Evolutionary conservation across 176 grass and related monocot genomes (phyloP).

Genomic region (Carex myosuroides): DNA sequence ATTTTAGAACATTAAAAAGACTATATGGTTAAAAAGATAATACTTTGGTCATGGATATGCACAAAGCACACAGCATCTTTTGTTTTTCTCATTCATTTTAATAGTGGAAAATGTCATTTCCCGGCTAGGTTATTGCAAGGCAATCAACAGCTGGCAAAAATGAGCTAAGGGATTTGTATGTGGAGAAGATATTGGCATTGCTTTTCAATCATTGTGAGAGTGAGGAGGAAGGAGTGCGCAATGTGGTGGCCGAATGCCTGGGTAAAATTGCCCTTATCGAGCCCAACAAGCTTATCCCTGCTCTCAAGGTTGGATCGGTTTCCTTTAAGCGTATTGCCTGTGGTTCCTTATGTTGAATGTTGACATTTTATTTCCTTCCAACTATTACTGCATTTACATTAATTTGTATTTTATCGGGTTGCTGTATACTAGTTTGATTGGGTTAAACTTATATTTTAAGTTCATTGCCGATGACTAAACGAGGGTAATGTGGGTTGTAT

Average conservation of each 20-base stretch:
- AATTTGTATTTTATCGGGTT: not conserved
- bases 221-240: slow-evolving; percentile 92
- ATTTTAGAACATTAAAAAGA: not conserved
- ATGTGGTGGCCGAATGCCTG: slow-evolving; percentile 91
- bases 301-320: slow-evolving; percentile 47
- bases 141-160: slow-evolving; percentile 68
- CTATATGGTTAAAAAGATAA: not conserved
- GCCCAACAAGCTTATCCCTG: slow-evolving; percentile 70
- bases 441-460: not conserved
- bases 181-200: slow-evolving; percentile 83
- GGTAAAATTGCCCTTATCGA: slow-evolving; percentile 90
- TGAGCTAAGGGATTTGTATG: slow-evolving; percentile 64
- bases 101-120: not conserved
- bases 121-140: slow-evolving; percentile 63
- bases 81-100: not conserved
- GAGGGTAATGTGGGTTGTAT: not conserved
- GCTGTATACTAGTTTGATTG: not conserved
- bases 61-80: not conserved
- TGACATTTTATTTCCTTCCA: not conserved
- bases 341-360: not conserved
- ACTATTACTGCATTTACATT: not conserved
- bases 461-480: not conserved
- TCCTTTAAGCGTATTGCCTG: not conserved
- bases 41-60: not conserved
- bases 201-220: slow-evolving; percentile 95